Conservation (phyloP, 257 asterid genomes). For the Lavandula angustifolia region DNA sequence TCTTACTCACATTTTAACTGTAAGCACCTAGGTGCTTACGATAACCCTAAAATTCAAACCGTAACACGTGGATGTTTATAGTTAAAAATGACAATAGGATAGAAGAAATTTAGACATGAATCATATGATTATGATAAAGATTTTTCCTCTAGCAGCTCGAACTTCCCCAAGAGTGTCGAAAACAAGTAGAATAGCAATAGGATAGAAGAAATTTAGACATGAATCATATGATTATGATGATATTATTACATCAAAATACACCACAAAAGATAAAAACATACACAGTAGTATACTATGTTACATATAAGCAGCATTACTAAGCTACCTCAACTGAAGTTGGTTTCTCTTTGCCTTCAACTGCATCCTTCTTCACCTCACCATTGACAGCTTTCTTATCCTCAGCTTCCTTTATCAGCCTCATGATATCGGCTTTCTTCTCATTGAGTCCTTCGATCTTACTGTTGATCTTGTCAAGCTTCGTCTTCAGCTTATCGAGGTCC, state of each 20-base stretch:
- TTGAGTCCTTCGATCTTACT: constrained; percentile 49
- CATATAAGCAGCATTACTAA: constrained; percentile 18
- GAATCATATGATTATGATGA: background rate
- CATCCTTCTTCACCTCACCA: constrained; percentile 35
- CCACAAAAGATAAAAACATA: background rate
- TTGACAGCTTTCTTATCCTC: constrained; percentile 41
- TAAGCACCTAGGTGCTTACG: too few species aligned
- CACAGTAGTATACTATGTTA: constrained; percentile 8
- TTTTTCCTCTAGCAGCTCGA: too few species aligned
- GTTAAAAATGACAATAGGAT: too few species aligned
- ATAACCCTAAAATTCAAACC: too few species aligned
- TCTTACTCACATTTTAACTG: too few species aligned
- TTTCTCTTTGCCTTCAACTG: constrained; percentile 27
- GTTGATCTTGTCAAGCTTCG: constrained; percentile 55
- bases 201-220: background rate
- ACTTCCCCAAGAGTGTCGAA: too few species aligned
- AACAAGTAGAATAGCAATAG: too few species aligned
- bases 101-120: too few species aligned
- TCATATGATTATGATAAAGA: too few species aligned
- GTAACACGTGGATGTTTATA: too few species aligned
- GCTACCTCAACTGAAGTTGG: constrained; percentile 27
- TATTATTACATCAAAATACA: constrained; percentile 7
- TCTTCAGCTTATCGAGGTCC: constrained; percentile 51
- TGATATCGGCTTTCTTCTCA: constrained; percentile 50
- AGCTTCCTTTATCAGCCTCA: constrained; percentile 54